These are phyloP conservation scores for Neopestalotiopsis rosae DNA, from an alignment of 2,329 filamentous ascomycete species.

Conservation along the genomic window DNA sequence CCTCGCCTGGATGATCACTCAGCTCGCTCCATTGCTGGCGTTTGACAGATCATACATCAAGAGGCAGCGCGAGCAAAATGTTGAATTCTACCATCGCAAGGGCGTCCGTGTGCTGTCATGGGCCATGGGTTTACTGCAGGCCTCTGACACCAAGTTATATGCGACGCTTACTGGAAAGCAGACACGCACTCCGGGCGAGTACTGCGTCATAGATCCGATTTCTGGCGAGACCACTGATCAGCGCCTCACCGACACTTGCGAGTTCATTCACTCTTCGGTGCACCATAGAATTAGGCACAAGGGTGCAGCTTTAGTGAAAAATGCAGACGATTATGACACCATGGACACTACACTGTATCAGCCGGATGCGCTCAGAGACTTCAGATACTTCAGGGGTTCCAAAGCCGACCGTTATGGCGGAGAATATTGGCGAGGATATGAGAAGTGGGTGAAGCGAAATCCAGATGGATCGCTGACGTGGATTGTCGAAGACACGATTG, in stretches of 20 bases:
- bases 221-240: not conserved
- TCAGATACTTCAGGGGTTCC: not conserved
- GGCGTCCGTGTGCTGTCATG: not conserved
- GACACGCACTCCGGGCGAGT: slow-evolving; percentile 9
- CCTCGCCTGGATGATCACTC: slow-evolving; percentile 13
- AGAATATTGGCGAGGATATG: slow-evolving; percentile 3
- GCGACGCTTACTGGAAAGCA: not conserved
- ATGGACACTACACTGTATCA: slow-evolving; percentile 5
- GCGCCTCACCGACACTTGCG: slow-evolving; percentile 4
- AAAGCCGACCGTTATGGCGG: slow-evolving; percentile 1
- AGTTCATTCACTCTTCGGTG: slow-evolving; percentile 15
- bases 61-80: slow-evolving; percentile 7
- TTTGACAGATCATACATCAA: slow-evolving; percentile 7
- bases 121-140: slow-evolving; percentile 2
- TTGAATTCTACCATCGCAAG: slow-evolving; percentile 3
- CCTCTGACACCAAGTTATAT: not conserved
- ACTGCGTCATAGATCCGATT: not conserved
- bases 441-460: not conserved
- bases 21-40: slow-evolving; percentile 3
- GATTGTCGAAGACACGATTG: slow-evolving; percentile 7
- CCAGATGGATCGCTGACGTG: not conserved
- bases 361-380: slow-evolving; percentile 3
- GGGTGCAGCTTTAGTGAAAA: slow-evolving; percentile 2
- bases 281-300: slow-evolving; percentile 2
- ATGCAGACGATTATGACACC: not conserved